These are phyloP conservation scores for Verticillium isaacii DNA, from an alignment of 2,329 filamentous ascomycete species.

Conservation along the genomic window DNA sequence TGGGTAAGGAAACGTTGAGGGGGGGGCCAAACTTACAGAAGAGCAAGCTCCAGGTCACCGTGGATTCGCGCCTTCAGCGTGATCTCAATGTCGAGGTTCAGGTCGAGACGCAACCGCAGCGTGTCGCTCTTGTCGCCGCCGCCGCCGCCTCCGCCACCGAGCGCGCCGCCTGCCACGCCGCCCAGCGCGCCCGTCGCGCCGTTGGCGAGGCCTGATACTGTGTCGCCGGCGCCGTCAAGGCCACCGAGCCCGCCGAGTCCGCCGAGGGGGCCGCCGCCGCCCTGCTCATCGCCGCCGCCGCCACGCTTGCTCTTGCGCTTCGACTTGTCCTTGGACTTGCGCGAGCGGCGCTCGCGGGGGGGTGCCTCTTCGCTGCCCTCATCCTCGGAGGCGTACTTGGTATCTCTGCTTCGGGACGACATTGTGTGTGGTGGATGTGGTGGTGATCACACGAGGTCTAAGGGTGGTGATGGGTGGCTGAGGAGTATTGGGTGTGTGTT, in stretches of 20 bases:
- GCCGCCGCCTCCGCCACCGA: conserved; percentile 24
- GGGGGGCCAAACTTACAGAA: conserved; percentile 44
- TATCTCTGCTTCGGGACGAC: conserved; percentile 24
- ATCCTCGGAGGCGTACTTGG: conserved; percentile 30
- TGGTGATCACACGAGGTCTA: not conserved
- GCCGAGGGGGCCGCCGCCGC: conserved; percentile 24
- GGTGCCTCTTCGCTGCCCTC: conserved; percentile 21
- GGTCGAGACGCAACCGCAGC: conserved; percentile 67
- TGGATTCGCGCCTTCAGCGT: conserved; percentile 82
- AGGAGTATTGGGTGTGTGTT: not conserved
- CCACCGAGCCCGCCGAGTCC: conserved; percentile 11
- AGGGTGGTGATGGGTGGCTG: conserved; percentile 9
- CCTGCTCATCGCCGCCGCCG: not conserved
- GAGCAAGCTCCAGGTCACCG: conserved; percentile 73
- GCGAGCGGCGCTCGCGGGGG: conserved; percentile 16
- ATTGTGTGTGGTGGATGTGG: conserved; percentile 10
- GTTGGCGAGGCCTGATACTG: conserved; percentile 29
- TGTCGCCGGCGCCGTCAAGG: conserved; percentile 29
- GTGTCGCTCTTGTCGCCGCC: conserved; percentile 54
- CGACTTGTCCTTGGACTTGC: conserved; percentile 14
- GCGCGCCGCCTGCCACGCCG: conserved; percentile 29
- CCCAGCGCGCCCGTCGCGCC: conserved; percentile 37
- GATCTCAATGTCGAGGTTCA: conserved; percentile 81
- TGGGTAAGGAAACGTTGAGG: not conserved
- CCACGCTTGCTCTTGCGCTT: conserved; percentile 15